Conservation (phyloP, 1,284 basidiomycete species). For the Anthracocystis setariae region DNA sequence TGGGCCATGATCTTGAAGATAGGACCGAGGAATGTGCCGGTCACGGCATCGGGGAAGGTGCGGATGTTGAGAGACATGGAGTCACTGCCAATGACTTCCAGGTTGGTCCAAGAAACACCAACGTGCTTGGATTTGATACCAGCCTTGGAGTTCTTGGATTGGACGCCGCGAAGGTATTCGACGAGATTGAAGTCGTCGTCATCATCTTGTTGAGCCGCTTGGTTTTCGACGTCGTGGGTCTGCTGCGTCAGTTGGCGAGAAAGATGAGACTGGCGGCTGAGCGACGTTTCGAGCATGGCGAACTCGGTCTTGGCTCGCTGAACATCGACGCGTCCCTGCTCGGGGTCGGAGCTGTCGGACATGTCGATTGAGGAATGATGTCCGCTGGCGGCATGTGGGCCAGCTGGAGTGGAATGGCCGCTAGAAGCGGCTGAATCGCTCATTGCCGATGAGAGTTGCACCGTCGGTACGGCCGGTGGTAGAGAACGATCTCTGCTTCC, state of each 20-base stretch:
- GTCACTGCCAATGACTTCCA: constrained; percentile 48
- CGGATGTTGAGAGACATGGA: constrained; percentile 53
- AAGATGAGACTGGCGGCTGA: constrained; percentile 25
- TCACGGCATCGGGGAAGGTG: constrained; percentile 68
- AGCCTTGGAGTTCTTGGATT: constrained; percentile 73
- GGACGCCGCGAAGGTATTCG: constrained; percentile 76
- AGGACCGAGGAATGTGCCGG: constrained; percentile 59
- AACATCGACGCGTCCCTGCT: constrained; percentile 16
- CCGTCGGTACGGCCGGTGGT: not conserved
- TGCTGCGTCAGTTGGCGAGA: constrained; percentile 12
- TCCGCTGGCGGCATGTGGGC: not conserved
- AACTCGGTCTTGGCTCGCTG: constrained; percentile 30
- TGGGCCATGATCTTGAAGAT: constrained; percentile 51
- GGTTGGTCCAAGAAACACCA: constrained; percentile 54
- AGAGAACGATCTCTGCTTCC: no score
- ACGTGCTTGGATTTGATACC: constrained; percentile 53
- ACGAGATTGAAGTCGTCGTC: constrained; percentile 75
- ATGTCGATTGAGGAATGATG: constrained; percentile 22
- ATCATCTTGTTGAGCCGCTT: constrained; percentile 48
- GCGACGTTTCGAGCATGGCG: constrained; percentile 25
- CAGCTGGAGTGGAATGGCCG: constrained; percentile 23
- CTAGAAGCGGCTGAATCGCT: constrained; percentile 14
- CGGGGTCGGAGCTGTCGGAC: constrained; percentile 2
- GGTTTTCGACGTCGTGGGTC: constrained; percentile 24
- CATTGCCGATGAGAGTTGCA: constrained; percentile 5